A percentile compares a stretch with the other conserved stretches of the same genome.
phyloP scores from a whole-genome alignment of 2,329 filamentous ascomycete species.

The Aspergillus fischeri region DNA sequence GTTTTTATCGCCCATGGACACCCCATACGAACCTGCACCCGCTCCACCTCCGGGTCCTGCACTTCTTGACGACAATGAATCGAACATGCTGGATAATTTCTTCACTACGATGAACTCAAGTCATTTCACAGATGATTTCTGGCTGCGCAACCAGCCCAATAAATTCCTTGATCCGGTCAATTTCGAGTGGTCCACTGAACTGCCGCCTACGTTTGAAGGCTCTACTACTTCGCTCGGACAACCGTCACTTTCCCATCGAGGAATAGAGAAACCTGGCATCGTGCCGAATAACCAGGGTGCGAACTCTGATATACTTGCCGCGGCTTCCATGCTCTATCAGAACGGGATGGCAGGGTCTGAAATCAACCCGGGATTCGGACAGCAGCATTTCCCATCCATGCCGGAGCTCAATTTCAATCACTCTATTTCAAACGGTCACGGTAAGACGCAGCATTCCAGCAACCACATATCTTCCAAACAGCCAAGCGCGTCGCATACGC shows the following conservation, averaged over 20 bases:
- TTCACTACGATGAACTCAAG: slow-evolving; percentile 41
- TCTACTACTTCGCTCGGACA: slow-evolving; percentile 61
- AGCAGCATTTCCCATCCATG: slow-evolving; percentile 26
- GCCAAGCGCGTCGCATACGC: slow-evolving; percentile 12
- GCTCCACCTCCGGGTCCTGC: slow-evolving; percentile 62
- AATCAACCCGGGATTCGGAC: slow-evolving; percentile 25
- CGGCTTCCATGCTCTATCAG: slow-evolving; percentile 48
- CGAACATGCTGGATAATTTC: slow-evolving; percentile 51
- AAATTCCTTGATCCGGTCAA: slow-evolving; percentile 25
- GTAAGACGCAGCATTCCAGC: slow-evolving; percentile 16
- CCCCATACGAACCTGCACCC: slow-evolving; percentile 48
- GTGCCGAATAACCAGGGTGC: slow-evolving; percentile 23
- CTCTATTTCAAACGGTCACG: slow-evolving; percentile 12
- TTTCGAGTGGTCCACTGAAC: slow-evolving; percentile 43
- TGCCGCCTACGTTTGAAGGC: slow-evolving; percentile 64
- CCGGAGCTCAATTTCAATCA: slow-evolving; percentile 18
- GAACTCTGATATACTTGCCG: slow-evolving; percentile 53
- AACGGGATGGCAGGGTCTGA: slow-evolving; percentile 30
- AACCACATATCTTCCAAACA: slow-evolving; percentile 10
- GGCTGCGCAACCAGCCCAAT: slow-evolving; percentile 27
- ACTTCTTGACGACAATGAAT: slow-evolving; percentile 57
- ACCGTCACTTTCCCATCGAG: slow-evolving; percentile 35
- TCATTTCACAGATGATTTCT: slow-evolving; percentile 37
- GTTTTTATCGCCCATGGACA: slow-evolving; percentile 33
- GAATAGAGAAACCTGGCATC: slow-evolving; percentile 23